Percentiles rank a stretch among this genome's conserved stretches.
These are phyloP conservation scores for Paecilomyces dactylethromorphus DNA, from an alignment of 2,329 filamentous ascomycete species.

Conservation along the genomic window DNA sequence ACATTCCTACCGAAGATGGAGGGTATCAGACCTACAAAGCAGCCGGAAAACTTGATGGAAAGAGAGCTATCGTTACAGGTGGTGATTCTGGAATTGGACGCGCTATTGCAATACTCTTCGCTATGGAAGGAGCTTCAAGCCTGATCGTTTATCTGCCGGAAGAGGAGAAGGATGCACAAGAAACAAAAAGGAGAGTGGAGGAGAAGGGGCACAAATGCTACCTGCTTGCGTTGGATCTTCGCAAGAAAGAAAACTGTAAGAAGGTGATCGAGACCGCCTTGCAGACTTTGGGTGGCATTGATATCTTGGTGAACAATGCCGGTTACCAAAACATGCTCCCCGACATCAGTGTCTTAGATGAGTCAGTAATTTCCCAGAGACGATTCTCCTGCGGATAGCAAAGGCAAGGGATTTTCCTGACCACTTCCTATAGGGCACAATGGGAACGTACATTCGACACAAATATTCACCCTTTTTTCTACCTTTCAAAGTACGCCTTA, in stretches of 20 bases:
- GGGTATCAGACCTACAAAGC: constrained; percentile 65
- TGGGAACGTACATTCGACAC: constrained; percentile 74
- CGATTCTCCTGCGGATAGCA: background rate
- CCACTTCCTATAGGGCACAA: constrained; percentile 54
- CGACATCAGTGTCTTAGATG: constrained; percentile 63
- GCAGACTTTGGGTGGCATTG: constrained; percentile 60
- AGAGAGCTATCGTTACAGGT: constrained; percentile 72
- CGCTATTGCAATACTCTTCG: constrained; percentile 68
- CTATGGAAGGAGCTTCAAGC: constrained; percentile 71
- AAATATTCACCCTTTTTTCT: constrained; percentile 80
- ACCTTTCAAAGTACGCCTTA: constrained; percentile 68
- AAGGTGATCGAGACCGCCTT: constrained; percentile 62
- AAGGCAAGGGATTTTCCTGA: background rate
- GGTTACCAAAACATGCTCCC: constrained; percentile 68
- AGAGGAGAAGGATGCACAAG: constrained; percentile 68
- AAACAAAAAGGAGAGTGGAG: constrained; percentile 66
- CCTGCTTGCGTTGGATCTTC: constrained; percentile 59
- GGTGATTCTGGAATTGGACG: constrained; percentile 76
- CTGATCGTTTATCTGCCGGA: constrained; percentile 68
- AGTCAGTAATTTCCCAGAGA: constrained; percentile 42
- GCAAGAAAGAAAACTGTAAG: constrained; percentile 60
- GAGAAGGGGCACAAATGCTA: constrained; percentile 60
- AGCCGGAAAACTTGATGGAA: constrained; percentile 67
- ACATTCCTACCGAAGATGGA: constrained; percentile 62
- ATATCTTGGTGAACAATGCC: constrained; percentile 63